Evolutionary conservation across 371 early-diverging fungal genomes (phyloP).

Genomic region (Choanephora cucurbitarum): DNA sequence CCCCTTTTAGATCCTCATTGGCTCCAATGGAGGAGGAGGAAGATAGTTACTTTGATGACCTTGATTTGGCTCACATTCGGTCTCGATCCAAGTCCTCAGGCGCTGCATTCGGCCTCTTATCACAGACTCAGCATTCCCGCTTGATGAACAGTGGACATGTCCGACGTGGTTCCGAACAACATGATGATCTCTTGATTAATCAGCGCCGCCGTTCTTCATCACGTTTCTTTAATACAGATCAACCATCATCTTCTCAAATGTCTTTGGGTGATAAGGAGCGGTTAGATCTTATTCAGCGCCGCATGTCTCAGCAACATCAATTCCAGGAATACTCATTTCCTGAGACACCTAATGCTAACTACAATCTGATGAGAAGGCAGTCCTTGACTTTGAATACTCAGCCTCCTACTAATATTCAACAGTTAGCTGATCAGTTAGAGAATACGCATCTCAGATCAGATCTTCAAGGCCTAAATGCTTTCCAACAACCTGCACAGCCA

Average conservation of each 20-base stretch:
- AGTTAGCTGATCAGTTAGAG: slow-evolving; percentile 38
- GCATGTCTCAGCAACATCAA: slow-evolving; percentile 15
- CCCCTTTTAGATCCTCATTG: slow-evolving; percentile 26
- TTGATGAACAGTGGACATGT: slow-evolving; percentile 24
- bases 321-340: slow-evolving; percentile 28
- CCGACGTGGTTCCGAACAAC: slow-evolving; percentile 35
- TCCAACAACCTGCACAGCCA: slow-evolving; percentile 10
- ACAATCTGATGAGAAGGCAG: slow-evolving; percentile 27
- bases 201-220: slow-evolving; percentile 30
- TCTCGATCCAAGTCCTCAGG: slow-evolving; percentile 51
- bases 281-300: slow-evolving; percentile 28
- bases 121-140: slow-evolving; percentile 36
- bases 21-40: slow-evolving; percentile 50
- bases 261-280: slow-evolving; percentile 35
- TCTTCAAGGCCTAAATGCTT: not conserved
- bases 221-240: slow-evolving; percentile 17
- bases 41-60: slow-evolving; percentile 24
- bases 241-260: slow-evolving; percentile 17
- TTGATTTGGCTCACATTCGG: slow-evolving; percentile 30
- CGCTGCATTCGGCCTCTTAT: slow-evolving; percentile 46
- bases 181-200: slow-evolving; percentile 24
- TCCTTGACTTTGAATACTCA: slow-evolving; percentile 26
- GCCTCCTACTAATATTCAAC: slow-evolving; percentile 27
- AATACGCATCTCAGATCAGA: slow-evolving; percentile 28
- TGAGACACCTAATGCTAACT: slow-evolving; percentile 11